Conservation (phyloP, 768 basidiomycete species). For the Rhizopogon roseolus region DNA sequence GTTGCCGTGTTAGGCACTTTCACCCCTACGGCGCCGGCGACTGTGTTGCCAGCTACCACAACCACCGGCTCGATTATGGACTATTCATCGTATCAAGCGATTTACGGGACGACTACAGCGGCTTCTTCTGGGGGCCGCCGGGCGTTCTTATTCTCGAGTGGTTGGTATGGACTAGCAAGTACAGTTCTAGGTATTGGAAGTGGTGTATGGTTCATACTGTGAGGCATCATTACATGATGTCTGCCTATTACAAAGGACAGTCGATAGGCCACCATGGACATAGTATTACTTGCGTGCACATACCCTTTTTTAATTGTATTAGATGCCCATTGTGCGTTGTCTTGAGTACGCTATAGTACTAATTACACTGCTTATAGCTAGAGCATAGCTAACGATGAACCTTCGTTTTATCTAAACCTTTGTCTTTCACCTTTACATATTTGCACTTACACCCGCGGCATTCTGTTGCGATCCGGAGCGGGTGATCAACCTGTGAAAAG, state of each 20-base stretch:
- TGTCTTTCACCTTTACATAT: too few relatives aligned
- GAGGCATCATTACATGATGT: neutral
- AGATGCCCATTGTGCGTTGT: neutral
- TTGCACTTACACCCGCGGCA: too few relatives aligned
- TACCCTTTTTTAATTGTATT: neutral
- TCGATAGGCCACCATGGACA: neutral
- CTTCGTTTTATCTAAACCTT: neutral
- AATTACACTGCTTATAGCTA: neutral
- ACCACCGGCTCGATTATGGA: constrained; percentile 23
- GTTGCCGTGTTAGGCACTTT: constrained; percentile 18
- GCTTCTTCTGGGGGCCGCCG: constrained; percentile 20
- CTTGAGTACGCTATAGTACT: neutral
- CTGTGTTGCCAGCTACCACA: constrained; percentile 19
- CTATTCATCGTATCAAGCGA: constrained; percentile 24
- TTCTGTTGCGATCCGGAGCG: neutral
- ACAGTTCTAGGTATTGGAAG: constrained; percentile 19
- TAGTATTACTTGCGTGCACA: neutral
- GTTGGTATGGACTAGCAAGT: constrained; percentile 25
- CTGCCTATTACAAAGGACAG: neutral
- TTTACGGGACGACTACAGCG: constrained; percentile 26
- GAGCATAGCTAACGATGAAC: too few relatives aligned
- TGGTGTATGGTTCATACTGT: constrained; percentile 28
- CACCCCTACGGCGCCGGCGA: constrained; percentile 27
- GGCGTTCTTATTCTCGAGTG: constrained; percentile 13
- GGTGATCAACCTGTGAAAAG: neutral